phyloP scores from a whole-genome alignment of 768 basidiomycete genomes.

The Lactarius hengduanensis region DNA sequence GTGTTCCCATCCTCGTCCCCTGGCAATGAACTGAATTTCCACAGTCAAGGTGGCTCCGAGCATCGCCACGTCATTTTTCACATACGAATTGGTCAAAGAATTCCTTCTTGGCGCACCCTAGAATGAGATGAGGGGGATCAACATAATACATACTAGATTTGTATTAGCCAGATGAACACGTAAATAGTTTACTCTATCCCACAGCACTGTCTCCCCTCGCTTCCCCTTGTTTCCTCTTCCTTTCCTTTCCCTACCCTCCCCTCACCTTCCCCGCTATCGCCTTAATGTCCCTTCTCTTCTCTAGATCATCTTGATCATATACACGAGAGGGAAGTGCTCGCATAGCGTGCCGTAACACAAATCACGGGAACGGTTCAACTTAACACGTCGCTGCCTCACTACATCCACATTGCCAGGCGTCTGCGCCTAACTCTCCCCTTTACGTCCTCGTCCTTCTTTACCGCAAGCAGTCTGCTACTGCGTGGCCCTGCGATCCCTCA shows the following conservation, averaged over 20 bases:
- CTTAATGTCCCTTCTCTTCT: slow-evolving; percentile 7
- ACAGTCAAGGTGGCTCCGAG: slow-evolving; percentile 89
- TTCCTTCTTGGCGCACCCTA: slow-evolving; percentile 41
- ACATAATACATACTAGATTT: slow-evolving; percentile 19
- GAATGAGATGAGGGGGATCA: slow-evolving; percentile 16
- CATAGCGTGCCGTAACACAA: neutral
- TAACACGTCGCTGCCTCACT: slow-evolving; percentile 26
- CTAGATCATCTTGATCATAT: neutral
- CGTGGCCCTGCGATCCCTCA: slow-evolving; percentile 24
- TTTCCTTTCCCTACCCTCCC: neutral
- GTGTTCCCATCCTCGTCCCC: slow-evolving; percentile 34
- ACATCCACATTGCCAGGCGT: slow-evolving; percentile 26
- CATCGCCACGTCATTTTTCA: slow-evolving; percentile 84
- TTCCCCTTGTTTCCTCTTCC: neutral
- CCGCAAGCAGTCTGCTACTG: slow-evolving; percentile 21
- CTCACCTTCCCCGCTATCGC: neutral
- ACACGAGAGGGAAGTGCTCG: neutral
- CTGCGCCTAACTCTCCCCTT: slow-evolving; percentile 17
- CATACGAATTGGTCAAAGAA: slow-evolving; percentile 68
- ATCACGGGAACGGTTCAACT: slow-evolving; percentile 10
- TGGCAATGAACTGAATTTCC: slow-evolving; percentile 13
- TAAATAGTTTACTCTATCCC: neutral
- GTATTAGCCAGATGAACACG: slow-evolving; percentile 18
- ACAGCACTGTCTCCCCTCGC: too few relatives aligned
- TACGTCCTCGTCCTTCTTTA: slow-evolving; percentile 25